Base-by-base conservation (phyloP, 1,139 yeast genomes). In the Yamadazyma pseudoaaseri region DNA sequence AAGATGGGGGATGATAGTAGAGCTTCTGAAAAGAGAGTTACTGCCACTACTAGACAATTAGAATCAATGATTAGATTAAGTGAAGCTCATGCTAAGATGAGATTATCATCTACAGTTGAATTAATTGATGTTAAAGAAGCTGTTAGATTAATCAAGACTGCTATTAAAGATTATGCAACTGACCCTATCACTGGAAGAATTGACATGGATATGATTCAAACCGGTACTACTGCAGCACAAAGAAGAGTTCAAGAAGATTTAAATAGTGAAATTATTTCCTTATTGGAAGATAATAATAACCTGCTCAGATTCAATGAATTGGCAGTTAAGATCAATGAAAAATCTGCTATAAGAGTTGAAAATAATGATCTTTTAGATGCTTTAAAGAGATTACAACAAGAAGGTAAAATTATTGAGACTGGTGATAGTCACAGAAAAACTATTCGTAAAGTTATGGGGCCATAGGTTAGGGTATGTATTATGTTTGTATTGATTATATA, bases 1-100 rank as follows among this genome's bases (percentile, higher is more conserved):
- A 85, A 84, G 54, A 65, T 89, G 45, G 98, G 98, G 32, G 97
- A 92, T 54, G 97, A 90, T 54, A 76, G 85, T 9, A 72, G 96
- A 42, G 70, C 90, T 1, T 72, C 89, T 5, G 97, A 92, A 47
- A 85, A 84, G 62, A 73, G 99, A 50, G 86, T 92, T 46, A 92
- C 99, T 1, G 99, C 99, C 4, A 92, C 99, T 1, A 92, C 99
- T 1, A 78, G 99, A 62, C 98, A 94, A 57, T 69, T 92, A 40
- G 98, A 92, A 60, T 84, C 95, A 40, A 87, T 92, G 96, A 89
- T 90, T 48, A 80, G 99, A 54, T 69, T 92, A 31, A 64, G 95
- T 0, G 98, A 92, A 60, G 98, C 98, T 0, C 98, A 92, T 56
- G 98, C 99, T 2, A 90, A 89, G 60, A 86, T 94, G 96, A 78